These are phyloP conservation scores for Danielozyma ontarioensis DNA, from an alignment of 805 yeast genomes.

Conservation along the genomic window DNA sequence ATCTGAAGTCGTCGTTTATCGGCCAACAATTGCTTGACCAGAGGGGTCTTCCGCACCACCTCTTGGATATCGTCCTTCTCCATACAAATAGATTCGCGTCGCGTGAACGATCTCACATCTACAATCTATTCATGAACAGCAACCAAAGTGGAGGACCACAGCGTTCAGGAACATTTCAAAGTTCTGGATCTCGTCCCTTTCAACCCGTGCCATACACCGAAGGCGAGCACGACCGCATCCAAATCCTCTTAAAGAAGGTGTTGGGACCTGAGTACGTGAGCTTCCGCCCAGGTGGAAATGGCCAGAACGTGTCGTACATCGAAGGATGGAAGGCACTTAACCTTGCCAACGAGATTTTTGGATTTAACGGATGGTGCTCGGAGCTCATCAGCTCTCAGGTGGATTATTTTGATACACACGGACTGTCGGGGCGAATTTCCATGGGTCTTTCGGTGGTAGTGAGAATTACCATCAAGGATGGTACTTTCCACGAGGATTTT, in stretches of 20 bases:
- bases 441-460: slow-evolving; percentile 71
- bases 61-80: too few species aligned
- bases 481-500: slow-evolving; percentile 72
- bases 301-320: slow-evolving; percentile 61
- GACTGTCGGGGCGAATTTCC: slow-evolving; percentile 46
- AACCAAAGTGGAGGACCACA: neutral
- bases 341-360: slow-evolving; percentile 76
- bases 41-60: too few species aligned
- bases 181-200: neutral
- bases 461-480: slow-evolving; percentile 70
- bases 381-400: slow-evolving; percentile 62
- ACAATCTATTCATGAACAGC: neutral
- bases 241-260: slow-evolving; percentile 27
- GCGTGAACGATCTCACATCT: too few species aligned
- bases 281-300: slow-evolving; percentile 71
- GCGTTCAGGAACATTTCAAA: neutral
- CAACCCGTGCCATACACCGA: slow-evolving; percentile 23
- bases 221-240: slow-evolving; percentile 32
- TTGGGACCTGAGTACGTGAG: slow-evolving; percentile 78
- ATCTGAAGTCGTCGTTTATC: too few species aligned
- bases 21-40: too few species aligned
- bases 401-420: slow-evolving; percentile 64
- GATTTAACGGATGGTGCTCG: slow-evolving; percentile 79
- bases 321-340: slow-evolving; percentile 84
- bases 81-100: neutral